Base-by-base conservation (phyloP, 179 eudicot species). In the Beta lomatogona region DNA sequence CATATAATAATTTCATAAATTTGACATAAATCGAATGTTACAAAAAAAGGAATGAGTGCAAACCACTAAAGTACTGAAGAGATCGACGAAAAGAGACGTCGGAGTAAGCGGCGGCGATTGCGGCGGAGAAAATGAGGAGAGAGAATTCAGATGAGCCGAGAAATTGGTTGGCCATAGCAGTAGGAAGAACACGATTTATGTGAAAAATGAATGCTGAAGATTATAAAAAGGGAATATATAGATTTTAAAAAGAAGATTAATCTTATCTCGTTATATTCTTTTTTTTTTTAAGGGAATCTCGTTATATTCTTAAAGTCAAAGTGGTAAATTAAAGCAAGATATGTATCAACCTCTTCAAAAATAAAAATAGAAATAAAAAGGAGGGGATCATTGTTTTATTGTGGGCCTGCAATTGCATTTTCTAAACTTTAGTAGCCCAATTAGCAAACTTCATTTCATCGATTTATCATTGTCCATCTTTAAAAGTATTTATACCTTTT, bases 91-190 rank as follows among this genome's bases (percentile, higher is more conserved):
- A 50, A 73, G 70, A 80, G 75, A 54, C 83, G 73, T 9, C 9
- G 63, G 63, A 25, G 71, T 31, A 0, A 54, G 59, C 31, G 78
- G 45, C 31, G 50, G 31, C 63, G 76, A 61, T 15, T 72, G 16
- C 66, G 77, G 77, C 82, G 76, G 72, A 31, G 77, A 64, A 21
- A 61, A 16, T 0, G 67, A 77, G 59, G 67, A 48, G 77, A 77
- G 81, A 77, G 54, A 52, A 57, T 50, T 15, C 4, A 25, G 77
- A 81, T 13, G 68, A 78, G 59, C 46, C 54, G 77, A 25, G 78
- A 55, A 77, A 50, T n/a, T 22, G 60, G 80, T 28, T 58, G 76
- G 86, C 86, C 86, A 84, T 81, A 85, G 59, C 82, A 85, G 73
- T 41, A 50, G 22, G 19, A 28, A 72, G 11, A 31, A 48, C 18